phyloP scores from a whole-genome alignment of 768 basidiomycete genomes.

The Trametes gibbosa region DNA sequence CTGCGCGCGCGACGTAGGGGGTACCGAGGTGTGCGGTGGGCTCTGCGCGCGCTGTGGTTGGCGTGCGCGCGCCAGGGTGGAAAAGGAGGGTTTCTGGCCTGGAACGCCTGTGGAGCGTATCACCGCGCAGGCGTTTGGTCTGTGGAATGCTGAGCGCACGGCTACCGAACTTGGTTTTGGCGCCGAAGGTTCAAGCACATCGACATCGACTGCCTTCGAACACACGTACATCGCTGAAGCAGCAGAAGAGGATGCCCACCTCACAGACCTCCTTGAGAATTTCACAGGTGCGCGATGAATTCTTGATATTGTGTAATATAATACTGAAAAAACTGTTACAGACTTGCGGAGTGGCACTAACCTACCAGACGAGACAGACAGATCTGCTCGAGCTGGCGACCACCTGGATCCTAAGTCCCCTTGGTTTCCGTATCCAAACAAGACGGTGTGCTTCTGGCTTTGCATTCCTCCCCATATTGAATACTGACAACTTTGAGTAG shows the following conservation, averaged over 20 bases:
- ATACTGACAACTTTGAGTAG: not conserved
- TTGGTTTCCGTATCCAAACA: not conserved
- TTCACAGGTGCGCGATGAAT: not conserved
- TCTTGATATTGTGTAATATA: not conserved
- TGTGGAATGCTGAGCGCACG: not conserved
- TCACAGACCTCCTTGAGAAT: not conserved
- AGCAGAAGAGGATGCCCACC: not conserved
- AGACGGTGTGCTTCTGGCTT: not conserved
- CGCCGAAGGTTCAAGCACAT: not conserved
- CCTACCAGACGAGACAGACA: no score
- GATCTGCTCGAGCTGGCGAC: no score
- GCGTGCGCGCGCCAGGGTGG: no score
- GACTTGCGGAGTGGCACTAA: no score
- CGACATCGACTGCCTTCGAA: not conserved
- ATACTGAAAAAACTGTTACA: no score
- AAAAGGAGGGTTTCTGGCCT: no score
- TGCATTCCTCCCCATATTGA: not conserved
- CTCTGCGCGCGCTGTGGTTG: no score
- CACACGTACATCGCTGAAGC: not conserved
- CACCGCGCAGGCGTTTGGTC: not conserved
- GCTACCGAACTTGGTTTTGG: not conserved
- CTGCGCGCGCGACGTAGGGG: no score
- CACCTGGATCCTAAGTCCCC: no score
- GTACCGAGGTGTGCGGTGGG: no score
- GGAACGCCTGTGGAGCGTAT: no score